Evolutionary conservation across 495 filamentous ascomycete species (phyloP).

Genomic region (Lophiostoma macrostomum): DNA sequence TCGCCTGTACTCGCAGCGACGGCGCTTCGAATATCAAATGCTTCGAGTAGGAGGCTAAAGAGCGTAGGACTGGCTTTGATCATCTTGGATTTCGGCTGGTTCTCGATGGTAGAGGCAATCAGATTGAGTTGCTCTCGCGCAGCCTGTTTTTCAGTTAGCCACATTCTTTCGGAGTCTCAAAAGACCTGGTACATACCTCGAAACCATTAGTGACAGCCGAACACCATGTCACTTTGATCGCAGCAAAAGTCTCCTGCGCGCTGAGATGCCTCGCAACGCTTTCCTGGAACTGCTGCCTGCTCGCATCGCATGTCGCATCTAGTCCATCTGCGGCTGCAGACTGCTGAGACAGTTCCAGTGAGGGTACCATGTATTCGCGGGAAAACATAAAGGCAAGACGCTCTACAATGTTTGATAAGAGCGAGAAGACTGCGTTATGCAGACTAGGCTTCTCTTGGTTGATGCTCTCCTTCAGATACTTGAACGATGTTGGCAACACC

Average conservation of each 20-base stretch:
- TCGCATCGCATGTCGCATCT: constrained; percentile 57
- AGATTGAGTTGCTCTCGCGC: constrained; percentile 63
- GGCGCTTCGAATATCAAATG: constrained; percentile 39
- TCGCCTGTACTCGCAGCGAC: constrained; percentile 30
- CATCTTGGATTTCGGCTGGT: constrained; percentile 69
- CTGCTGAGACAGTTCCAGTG: constrained; percentile 64
- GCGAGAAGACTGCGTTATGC: constrained; percentile 76
- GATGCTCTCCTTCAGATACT: constrained; percentile 63
- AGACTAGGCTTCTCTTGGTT: constrained; percentile 56
- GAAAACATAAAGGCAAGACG: constrained; percentile 85
- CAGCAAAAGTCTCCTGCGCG: constrained; percentile 61
- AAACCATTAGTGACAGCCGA: constrained; percentile 58
- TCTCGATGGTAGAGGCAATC: constrained; percentile 65
- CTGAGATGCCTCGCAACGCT: constrained; percentile 71
- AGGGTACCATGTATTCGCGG: constrained; percentile 62
- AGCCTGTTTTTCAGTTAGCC: constrained; percentile 50
- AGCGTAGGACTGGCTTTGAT: constrained; percentile 64
- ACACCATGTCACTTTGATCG: constrained; percentile 67
- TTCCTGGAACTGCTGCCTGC: constrained; percentile 63
- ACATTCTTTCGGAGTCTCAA: neutral
- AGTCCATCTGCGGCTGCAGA: constrained; percentile 61
- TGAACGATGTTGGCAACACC: constrained; percentile 66
- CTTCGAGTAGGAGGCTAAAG: constrained; percentile 66
- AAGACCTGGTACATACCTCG: constrained; percentile 51
- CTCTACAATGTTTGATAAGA: constrained; percentile 72